A percentile compares a stretch with the other conserved stretches of the same genome.
Conservation (phyloP, 2,329 filamentous ascomycete genomes). For the Trichophyton benhamiae region DNA sequence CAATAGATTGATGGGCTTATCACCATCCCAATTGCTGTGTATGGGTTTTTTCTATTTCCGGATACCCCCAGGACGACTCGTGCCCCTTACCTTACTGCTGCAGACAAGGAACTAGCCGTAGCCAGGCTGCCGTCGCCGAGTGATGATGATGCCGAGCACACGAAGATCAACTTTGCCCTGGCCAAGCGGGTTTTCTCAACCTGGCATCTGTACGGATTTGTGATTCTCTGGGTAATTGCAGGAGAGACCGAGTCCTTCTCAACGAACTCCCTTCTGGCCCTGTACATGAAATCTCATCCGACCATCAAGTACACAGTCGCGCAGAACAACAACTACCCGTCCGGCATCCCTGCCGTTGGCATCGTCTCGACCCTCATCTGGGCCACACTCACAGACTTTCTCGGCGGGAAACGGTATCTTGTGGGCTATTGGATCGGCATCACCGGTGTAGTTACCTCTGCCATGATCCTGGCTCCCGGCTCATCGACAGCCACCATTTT, state of each 20-base stretch:
- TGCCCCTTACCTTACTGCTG: slow-evolving; percentile 24
- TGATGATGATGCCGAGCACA: slow-evolving; percentile 15
- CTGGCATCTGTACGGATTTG: slow-evolving; percentile 29
- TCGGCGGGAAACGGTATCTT: slow-evolving; percentile 51
- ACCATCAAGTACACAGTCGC: slow-evolving; percentile 36
- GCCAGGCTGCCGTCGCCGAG: slow-evolving; percentile 23
- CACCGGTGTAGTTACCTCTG: slow-evolving; percentile 51
- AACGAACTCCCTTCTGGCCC: slow-evolving; percentile 45
- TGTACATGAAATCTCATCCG: slow-evolving; percentile 40
- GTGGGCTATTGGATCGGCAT: slow-evolving; percentile 55
- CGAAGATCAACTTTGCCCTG: slow-evolving; percentile 17
- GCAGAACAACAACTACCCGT: slow-evolving; percentile 44
- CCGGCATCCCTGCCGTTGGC: slow-evolving; percentile 41
- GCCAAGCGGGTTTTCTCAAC: slow-evolving; percentile 23
- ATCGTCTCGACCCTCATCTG: slow-evolving; percentile 52
- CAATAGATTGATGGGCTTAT: slow-evolving; percentile 28
- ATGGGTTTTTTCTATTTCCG: slow-evolving; percentile 33
- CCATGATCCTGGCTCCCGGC: slow-evolving; percentile 48
- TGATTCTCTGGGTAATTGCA: slow-evolving; percentile 44
- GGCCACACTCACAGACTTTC: slow-evolving; percentile 55
- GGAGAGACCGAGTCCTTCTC: slow-evolving; percentile 61
- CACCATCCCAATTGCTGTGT: slow-evolving; percentile 32
- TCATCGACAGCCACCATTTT: slow-evolving; percentile 46
- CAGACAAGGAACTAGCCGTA: slow-evolving; percentile 23
- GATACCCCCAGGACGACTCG: slow-evolving; percentile 27